A percentile compares a stretch with the other conserved stretches of the same genome.
Conservation (phyloP, 1,284 basidiomycete genomes). For the Rhizoctonia solani region DNA sequence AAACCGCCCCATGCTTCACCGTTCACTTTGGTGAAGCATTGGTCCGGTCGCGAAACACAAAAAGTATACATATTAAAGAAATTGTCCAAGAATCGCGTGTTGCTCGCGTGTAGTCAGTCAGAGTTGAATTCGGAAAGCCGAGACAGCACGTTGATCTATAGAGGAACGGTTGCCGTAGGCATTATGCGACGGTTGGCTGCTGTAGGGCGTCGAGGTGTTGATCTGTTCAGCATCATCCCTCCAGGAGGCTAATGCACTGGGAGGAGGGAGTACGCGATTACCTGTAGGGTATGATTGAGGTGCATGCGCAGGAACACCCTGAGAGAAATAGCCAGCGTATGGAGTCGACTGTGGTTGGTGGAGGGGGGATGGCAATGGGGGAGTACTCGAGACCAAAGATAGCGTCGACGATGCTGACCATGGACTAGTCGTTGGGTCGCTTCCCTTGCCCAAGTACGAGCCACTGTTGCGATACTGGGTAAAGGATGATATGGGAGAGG, state of each 20-base stretch:
- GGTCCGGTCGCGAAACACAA: constrained; percentile 18
- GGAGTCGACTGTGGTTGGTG: background rate
- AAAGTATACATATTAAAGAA: background rate
- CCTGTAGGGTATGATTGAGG: background rate
- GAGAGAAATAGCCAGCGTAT: background rate
- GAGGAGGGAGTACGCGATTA: background rate
- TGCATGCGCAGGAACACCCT: background rate
- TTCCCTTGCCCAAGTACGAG: constrained; percentile 2
- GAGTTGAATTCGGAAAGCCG: constrained; percentile 22
- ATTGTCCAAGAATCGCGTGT: background rate
- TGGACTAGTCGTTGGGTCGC: constrained; percentile 17
- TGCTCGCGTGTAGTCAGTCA: background rate
- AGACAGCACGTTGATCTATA: constrained; percentile 20
- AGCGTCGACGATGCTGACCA: constrained; percentile 18
- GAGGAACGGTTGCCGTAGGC: constrained; percentile 6
- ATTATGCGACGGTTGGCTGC: background rate
- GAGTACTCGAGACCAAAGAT: constrained; percentile 15
- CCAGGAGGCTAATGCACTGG: background rate
- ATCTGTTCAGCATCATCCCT: background rate
- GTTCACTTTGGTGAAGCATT: constrained; percentile 13
- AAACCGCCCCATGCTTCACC: constrained; percentile 29
- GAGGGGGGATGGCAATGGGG: constrained; percentile 21
- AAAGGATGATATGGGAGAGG: constrained; percentile 26
- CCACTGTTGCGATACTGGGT: constrained; percentile 12
- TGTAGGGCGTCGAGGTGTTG: background rate